phyloP scores from a whole-genome alignment of 2,329 filamentous ascomycete genomes.

The Microdochium nivale region DNA sequence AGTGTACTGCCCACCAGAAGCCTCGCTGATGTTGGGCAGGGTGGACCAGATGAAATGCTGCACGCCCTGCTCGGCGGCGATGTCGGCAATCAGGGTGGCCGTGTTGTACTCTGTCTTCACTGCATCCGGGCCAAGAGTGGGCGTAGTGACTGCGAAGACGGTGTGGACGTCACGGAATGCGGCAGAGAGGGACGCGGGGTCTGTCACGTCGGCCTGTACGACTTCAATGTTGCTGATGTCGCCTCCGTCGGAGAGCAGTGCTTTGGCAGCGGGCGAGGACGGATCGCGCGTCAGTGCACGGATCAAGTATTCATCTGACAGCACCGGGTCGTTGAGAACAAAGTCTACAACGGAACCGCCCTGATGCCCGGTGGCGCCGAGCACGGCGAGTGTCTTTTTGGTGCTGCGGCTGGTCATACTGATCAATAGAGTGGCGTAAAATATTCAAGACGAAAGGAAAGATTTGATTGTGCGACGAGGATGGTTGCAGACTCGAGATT shows the following conservation, averaged over 20 bases:
- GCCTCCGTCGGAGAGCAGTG: constrained; percentile 15
- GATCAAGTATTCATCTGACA: constrained; percentile 36
- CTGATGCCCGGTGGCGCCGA: constrained; percentile 44
- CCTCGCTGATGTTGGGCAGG: constrained; percentile 19
- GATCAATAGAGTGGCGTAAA: no score
- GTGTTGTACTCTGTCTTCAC: constrained; percentile 22
- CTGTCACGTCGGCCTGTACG: constrained; percentile 30
- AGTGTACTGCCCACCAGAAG: constrained; percentile 22
- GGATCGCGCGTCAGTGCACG: constrained; percentile 41
- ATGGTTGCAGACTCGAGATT: no score
- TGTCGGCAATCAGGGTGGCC: constrained; percentile 28
- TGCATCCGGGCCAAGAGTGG: constrained; percentile 27
- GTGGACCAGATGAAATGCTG: constrained; percentile 31
- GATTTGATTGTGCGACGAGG: no score
- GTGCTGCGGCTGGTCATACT: not conserved
- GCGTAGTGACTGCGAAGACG: constrained; percentile 36
- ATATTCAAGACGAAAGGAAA: no score
- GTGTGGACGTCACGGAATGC: constrained; percentile 36
- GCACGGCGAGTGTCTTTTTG: constrained; percentile 30
- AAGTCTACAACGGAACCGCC: constrained; percentile 36
- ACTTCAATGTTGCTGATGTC: constrained; percentile 16
- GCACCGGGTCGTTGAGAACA: constrained; percentile 31
- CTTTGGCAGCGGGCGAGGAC: constrained; percentile 20
- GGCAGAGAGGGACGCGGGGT: constrained; percentile 24
- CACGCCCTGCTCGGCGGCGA: constrained; percentile 22